phyloP scores from a whole-genome alignment of 2,329 filamentous ascomycete genomes.

The Blastomyces gilchristii region DNA sequence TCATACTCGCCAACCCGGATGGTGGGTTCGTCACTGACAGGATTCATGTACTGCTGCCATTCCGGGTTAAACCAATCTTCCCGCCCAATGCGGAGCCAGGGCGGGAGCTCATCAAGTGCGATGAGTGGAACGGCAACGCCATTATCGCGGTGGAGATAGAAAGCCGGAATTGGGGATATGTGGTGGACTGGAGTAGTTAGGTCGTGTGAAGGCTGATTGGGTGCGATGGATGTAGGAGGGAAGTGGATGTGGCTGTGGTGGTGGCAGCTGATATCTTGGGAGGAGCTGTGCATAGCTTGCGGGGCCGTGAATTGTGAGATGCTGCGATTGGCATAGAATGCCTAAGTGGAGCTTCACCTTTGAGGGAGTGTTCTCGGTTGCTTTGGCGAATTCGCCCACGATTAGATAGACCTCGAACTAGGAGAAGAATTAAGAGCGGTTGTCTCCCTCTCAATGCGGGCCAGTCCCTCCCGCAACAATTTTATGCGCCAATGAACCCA shows the following conservation, averaged over 20 bases:
- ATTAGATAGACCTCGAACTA: background rate
- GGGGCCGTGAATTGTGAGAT: background rate
- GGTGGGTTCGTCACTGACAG: constrained; percentile 9
- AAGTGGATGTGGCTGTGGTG: background rate
- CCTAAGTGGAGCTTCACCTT: background rate
- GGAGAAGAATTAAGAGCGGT: background rate
- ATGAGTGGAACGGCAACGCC: constrained; percentile 31
- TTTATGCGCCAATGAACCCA: background rate
- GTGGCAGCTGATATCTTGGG: background rate
- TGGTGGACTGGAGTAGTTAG: background rate
- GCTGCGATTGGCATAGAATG: background rate
- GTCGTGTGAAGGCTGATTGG: background rate
- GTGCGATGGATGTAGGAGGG: background rate
- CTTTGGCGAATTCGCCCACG: background rate
- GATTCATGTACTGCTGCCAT: constrained; percentile 18
- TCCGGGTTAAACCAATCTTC: constrained; percentile 17
- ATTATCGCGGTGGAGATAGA: constrained; percentile 32
- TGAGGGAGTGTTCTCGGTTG: background rate
- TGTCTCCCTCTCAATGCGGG: background rate
- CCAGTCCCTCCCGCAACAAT: background rate
- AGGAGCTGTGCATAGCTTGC: background rate
- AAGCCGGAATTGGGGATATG: constrained; percentile 24
- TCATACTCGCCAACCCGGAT: constrained; percentile 7
- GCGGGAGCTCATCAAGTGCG: constrained; percentile 35
- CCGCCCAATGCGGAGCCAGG: constrained; percentile 25